A percentile compares a stretch with the other conserved stretches of the same genome.
Conservation (phyloP, 345 rosid species). For the Bruguiera gymnorhiza region DNA sequence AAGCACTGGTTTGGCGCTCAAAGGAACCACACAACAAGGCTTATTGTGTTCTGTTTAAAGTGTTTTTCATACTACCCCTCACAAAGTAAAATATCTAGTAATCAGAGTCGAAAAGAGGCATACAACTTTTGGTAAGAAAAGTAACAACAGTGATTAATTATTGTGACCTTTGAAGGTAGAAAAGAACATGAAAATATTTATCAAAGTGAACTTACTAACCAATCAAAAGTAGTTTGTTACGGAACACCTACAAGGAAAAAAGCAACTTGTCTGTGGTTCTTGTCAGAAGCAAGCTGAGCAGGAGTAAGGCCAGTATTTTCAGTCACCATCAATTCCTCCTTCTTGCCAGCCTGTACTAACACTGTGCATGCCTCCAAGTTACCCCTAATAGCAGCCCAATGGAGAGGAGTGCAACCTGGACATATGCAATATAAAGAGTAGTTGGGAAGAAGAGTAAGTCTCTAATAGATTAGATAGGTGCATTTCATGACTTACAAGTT, state of each 20-base stretch:
- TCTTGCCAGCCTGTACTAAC: slow-evolving; percentile 95
- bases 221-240: slow-evolving; percentile 32
- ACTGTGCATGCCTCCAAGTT: slow-evolving; percentile 99
- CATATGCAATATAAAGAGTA: no score
- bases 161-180: slow-evolving; percentile 2
- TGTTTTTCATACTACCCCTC: no score
- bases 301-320: slow-evolving; percentile 96
- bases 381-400: slow-evolving; percentile 99
- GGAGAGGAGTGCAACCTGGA: slow-evolving; percentile 93
- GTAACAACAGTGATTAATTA: neutral
- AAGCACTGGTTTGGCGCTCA: no score
- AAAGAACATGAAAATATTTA: neutral
- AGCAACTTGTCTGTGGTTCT: slow-evolving; percentile 96
- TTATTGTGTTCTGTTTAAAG: no score
- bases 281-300: slow-evolving; percentile 97
- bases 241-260: slow-evolving; percentile 91
- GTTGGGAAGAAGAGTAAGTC: neutral
- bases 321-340: slow-evolving; percentile 81
- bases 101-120: no score
- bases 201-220: slow-evolving; percentile 26
- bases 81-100: no score
- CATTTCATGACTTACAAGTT: neutral
- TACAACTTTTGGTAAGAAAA: no score
- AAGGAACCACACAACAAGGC: no score
- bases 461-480: neutral